These are phyloP conservation scores for Solanum sitiens DNA, from an alignment of 257 asterid genomes.

Conservation along the genomic window DNA sequence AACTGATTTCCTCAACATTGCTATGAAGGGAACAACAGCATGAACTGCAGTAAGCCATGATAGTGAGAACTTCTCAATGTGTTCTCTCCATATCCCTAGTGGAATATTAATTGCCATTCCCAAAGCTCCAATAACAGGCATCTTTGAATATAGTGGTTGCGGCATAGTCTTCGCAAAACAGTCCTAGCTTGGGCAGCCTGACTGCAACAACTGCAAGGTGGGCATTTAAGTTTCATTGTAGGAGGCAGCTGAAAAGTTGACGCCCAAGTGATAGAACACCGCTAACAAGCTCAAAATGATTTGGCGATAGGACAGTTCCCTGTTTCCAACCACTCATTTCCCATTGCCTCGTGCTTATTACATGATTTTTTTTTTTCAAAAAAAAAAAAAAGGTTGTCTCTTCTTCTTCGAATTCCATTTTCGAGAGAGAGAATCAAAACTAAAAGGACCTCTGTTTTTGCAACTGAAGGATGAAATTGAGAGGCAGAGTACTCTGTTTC, in stretches of 20 bases:
- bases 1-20: conserved; percentile 74
- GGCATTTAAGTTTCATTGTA: conserved; percentile 55
- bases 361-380: conserved; percentile 9
- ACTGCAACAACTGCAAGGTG: conserved; percentile 63
- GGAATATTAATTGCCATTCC: conserved; percentile 73
- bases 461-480: conserved; percentile 2
- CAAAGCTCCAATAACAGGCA: conserved; percentile 44
- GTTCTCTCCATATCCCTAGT: conserved; percentile 72
- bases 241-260: conserved; percentile 46
- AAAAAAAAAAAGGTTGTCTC: not conserved
- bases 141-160: conserved; percentile 58
- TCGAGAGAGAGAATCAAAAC: conserved; percentile 43
- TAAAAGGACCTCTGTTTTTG: conserved; percentile 57
- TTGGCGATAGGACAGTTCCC: conserved; percentile 71
- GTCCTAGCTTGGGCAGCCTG: conserved; percentile 31
- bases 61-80: conserved; percentile 43
- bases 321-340: conserved; percentile 53
- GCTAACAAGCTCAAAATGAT: conserved; percentile 35
- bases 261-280: conserved; percentile 44
- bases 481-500: conserved; percentile 12
- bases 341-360: conserved; percentile 44
- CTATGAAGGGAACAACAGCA: conserved; percentile 79
- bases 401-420: conserved; percentile 32
- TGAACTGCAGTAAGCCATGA: conserved; percentile 41
- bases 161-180: conserved; percentile 60